phyloP scores from a whole-genome alignment of 306 rosid genomes.

The Ammopiptanthus mongolicus region DNA sequence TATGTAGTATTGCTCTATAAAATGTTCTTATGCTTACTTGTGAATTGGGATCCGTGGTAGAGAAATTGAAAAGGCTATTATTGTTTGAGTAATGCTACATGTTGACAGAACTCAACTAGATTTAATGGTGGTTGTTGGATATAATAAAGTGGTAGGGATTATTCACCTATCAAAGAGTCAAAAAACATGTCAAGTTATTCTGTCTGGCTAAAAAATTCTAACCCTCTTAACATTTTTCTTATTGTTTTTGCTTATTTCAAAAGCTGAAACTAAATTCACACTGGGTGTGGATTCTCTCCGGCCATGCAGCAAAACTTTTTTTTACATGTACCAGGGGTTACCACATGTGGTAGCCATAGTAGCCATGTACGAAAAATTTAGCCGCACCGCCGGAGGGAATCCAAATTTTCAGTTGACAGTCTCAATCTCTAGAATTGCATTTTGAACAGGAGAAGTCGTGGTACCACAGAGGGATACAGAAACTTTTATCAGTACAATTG shows the following conservation, averaged over 20 bases:
- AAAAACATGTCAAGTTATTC: too few species aligned
- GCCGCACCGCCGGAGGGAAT: too few species aligned
- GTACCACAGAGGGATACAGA: constrained; percentile 59
- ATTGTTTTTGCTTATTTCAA: neutral
- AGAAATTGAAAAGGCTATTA: neutral
- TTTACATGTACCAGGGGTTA: too few species aligned
- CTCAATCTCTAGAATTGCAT: neutral
- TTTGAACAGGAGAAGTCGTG: constrained; percentile 46
- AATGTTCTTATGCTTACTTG: neutral
- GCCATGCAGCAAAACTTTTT: too few species aligned
- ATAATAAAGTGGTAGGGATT: neutral
- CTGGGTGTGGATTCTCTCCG: too few species aligned
- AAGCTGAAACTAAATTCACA: neutral
- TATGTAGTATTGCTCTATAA: neutral
- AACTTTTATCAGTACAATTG: constrained; percentile 61
- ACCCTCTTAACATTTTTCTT: too few species aligned
- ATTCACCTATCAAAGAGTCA: neutral
- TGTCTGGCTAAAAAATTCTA: neutral
- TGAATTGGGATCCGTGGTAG: neutral
- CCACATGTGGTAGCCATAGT: too few species aligned
- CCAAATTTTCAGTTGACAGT: neutral
- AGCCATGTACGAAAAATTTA: too few species aligned
- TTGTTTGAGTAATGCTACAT: neutral
- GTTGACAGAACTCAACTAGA: neutral
- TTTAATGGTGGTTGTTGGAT: neutral